Percentiles rank a stretch among this genome's conserved stretches.
Conservation (phyloP, 208 protist species). For the Lotmaria passim region DNA sequence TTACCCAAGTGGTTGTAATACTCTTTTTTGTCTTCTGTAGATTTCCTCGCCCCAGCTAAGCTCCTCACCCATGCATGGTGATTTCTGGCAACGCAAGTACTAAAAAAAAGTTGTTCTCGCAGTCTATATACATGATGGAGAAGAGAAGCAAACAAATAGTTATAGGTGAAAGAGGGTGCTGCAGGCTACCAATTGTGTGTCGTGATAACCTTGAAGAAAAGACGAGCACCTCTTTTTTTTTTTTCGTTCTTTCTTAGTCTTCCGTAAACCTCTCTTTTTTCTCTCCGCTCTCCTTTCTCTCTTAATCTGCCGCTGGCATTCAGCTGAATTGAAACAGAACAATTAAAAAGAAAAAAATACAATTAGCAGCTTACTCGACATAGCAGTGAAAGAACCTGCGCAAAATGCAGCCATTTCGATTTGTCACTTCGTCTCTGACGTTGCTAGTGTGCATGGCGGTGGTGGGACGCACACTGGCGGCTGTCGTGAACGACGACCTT, state of each 20-base stretch:
- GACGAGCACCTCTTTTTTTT: too few species aligned
- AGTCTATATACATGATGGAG: background rate
- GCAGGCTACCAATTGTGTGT: too few species aligned
- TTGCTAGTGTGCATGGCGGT: constrained; percentile 9
- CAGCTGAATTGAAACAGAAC: background rate
- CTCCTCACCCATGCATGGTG: too few species aligned
- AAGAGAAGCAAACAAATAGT: background rate
- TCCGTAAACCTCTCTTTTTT: too few species aligned
- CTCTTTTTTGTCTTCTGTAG: too few species aligned
- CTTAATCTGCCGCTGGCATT: too few species aligned
- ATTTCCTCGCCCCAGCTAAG: too few species aligned
- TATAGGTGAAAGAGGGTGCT: too few species aligned
- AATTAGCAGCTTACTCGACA: background rate
- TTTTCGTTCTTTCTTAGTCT: too few species aligned
- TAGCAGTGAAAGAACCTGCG: background rate
- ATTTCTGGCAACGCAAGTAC: too few species aligned
- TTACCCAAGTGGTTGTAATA: too few species aligned
- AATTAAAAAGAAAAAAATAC: background rate
- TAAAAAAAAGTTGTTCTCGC: background rate
- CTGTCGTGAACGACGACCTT: constrained; percentile 35
- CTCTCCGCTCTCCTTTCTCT: too few species aligned
- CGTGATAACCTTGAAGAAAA: background rate
- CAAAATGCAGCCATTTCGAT: background rate
- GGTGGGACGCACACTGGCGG: background rate
- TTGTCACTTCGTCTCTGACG: background rate